phyloP scores from a whole-genome alignment of 2,329 filamentous ascomycete species.

The Aspergillus sp. region DNA sequence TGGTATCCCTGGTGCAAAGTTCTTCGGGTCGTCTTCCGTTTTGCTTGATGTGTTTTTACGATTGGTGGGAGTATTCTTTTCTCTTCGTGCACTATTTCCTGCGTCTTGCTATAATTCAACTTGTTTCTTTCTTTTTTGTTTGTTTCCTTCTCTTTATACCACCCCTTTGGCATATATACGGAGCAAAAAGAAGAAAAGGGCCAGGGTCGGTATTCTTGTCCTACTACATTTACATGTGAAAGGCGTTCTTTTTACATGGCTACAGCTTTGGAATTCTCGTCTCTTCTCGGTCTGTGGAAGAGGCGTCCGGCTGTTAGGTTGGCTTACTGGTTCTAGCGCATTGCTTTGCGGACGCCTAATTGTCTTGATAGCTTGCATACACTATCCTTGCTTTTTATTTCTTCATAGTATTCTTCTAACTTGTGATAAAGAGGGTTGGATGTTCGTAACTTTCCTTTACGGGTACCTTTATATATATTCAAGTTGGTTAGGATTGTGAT shows the following conservation, averaged over 20 bases:
- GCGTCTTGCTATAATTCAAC: constrained; percentile 7
- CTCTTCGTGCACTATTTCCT: constrained; percentile 1
- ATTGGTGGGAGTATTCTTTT: too few relatives aligned
- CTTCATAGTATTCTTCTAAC: constrained; percentile 5
- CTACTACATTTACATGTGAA: constrained; percentile 1
- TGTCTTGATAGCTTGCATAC: neutral
- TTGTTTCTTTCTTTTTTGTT: constrained; percentile 1
- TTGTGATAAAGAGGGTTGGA: constrained; percentile 11
- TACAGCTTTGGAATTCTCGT: constrained; percentile 15
- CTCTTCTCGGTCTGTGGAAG: constrained; percentile 6
- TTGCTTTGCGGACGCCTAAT: constrained; percentile 4
- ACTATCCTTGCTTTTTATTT: neutral
- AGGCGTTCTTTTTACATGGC: constrained; percentile 17
- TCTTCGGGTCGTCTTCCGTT: neutral
- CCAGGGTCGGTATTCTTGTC: neutral
- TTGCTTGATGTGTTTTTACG: neutral
- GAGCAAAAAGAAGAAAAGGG: neutral
- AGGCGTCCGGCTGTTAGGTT: constrained; percentile 11
- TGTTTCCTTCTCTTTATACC: constrained; percentile 3
- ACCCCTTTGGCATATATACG: too few relatives aligned
- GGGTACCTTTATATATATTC: too few relatives aligned
- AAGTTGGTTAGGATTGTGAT: too few relatives aligned
- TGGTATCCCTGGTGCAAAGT: neutral
- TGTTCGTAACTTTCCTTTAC: too few relatives aligned
- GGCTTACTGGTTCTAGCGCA: constrained; percentile 8